Evolutionary conservation across 1,139 yeast species (phyloP).

Genomic region (Pichia sp.): DNA sequence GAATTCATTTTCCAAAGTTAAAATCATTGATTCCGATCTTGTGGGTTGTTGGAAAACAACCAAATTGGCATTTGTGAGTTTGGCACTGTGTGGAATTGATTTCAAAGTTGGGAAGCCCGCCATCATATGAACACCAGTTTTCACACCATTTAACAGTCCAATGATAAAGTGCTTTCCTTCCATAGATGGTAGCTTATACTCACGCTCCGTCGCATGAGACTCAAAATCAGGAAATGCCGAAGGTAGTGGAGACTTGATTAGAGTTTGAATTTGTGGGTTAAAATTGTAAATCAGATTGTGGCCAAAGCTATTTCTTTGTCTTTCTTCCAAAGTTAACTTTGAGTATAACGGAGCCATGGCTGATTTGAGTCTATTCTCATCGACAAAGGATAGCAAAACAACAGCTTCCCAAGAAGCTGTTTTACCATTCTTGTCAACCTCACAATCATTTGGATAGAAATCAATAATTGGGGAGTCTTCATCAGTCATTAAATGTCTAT

Average conservation of each 20-base stretch:
- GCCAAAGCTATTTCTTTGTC: slow-evolving; percentile 70
- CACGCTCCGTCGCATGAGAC: slow-evolving; percentile 68
- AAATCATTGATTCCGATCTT: slow-evolving; percentile 73
- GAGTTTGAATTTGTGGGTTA: slow-evolving; percentile 70
- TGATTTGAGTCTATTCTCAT: slow-evolving; percentile 64
- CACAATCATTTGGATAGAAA: slow-evolving; percentile 87
- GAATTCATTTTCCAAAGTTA: slow-evolving; percentile 54
- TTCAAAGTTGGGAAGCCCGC: slow-evolving; percentile 92
- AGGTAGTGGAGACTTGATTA: slow-evolving; percentile 76
- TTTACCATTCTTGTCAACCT: slow-evolving; percentile 88
- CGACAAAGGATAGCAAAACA: slow-evolving; percentile 90
- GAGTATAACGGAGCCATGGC: slow-evolving; percentile 66
- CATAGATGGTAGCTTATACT: slow-evolving; percentile 48
- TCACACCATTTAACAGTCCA: slow-evolving; percentile 67
- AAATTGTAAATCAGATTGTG: slow-evolving; percentile 58
- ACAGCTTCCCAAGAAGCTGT: slow-evolving; percentile 98
- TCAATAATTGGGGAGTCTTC: slow-evolving; percentile 82
- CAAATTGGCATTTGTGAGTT: slow-evolving; percentile 49
- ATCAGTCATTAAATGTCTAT: slow-evolving; percentile 85
- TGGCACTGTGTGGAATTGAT: slow-evolving; percentile 56
- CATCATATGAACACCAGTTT: slow-evolving; percentile 60
- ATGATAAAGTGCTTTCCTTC: slow-evolving; percentile 44
- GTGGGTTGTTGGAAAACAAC: slow-evolving; percentile 83
- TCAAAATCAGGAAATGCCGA: slow-evolving; percentile 73
- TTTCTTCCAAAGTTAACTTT: slow-evolving; percentile 64